Evolutionary conservation across 441 rosid species (phyloP), one percentile per base, ranked within the genome.

Genomic region (Pelargonium citronellum): DNA sequence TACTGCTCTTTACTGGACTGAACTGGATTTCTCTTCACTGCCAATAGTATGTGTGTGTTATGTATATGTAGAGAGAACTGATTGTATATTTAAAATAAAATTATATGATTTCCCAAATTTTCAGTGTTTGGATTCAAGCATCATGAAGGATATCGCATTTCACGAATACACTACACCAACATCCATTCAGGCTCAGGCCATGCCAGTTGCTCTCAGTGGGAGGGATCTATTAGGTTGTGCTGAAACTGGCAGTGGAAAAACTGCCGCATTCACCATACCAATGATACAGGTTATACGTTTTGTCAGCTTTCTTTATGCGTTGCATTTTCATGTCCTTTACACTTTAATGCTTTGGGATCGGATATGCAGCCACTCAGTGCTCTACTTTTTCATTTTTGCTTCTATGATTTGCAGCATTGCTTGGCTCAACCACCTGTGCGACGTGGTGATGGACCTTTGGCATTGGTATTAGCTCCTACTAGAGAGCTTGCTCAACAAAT

Each of bases 101-200:
- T 62, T 12, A 19, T 30, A 51, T 11, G 17, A 57, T 12, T 12
- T 66, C 4, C 37, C 22, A 5, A 22, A 20, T 69, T 67, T 69
- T 3, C 68, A 80, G 83, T 75, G 81, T 70, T 73, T 80, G 65
- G 73, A 75, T n/a, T 55, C 68, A 6, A 75, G 75, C 60, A 78
- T 73, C 62, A 80, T 80, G 77, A 73, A 75, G 77, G 83, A 78
- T 67, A 78, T 80, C 43, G 73, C 74, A 4, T 68, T 53, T 75
- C 83, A 73, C 57, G 79, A 76, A 53, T 78, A 78, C 68, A 69
- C 67, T 5, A 65, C 47, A 15, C 77, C 77, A 19, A 74, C 77
- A 7, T 66, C 73, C 30, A 74, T 74, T 69, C 77, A 74, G 73
- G 77, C 77, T 62, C 77, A 74, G 70, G 77, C 77, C 19, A 74